Percentiles rank a stretch among this genome's conserved stretches.
phyloP scores from a whole-genome alignment of 164 flowering plant species.

The Vitis amurensis region DNA sequence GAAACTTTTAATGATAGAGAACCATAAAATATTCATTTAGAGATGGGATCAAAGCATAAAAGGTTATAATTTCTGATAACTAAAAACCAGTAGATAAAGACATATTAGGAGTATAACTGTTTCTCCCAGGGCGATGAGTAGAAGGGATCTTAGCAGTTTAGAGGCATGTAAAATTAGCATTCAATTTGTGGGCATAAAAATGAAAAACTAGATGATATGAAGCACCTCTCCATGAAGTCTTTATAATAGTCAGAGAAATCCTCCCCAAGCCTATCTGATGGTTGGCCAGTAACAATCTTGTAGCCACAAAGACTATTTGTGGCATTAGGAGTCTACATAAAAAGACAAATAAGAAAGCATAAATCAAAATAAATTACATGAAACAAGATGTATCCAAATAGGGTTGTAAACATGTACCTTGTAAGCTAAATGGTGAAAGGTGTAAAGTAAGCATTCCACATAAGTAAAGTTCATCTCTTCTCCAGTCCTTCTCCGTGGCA shows the following conservation, averaged over 20 bases:
- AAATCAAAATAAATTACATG: neutral
- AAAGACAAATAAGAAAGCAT: neutral
- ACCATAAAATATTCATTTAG: no score
- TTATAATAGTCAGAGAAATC: constrained; percentile 84
- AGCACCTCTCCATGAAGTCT: constrained; percentile 87
- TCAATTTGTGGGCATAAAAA: neutral
- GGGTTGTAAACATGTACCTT: constrained; percentile 47
- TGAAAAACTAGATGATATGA: neutral
- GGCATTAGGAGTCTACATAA: constrained; percentile 85
- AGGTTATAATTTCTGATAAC: no score
- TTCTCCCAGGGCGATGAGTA: no score
- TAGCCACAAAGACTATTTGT: constrained; percentile 94
- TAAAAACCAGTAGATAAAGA: no score
- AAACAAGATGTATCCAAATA: neutral
- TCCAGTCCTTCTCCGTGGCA: constrained; percentile 84
- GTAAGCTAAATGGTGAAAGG: constrained; percentile 87
- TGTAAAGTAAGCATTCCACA: constrained; percentile 85
- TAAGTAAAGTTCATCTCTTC: constrained; percentile 87
- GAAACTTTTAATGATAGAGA: no score
- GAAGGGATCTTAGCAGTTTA: no score
- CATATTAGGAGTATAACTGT: no score
- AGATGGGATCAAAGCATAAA: no score
- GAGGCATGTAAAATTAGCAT: no score
- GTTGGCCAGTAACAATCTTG: constrained; percentile 98
- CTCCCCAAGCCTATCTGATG: constrained; percentile 98